Conservation (phyloP, 2,329 filamentous ascomycete genomes). For the Pseudovirgaria hyperparasitica region DNA sequence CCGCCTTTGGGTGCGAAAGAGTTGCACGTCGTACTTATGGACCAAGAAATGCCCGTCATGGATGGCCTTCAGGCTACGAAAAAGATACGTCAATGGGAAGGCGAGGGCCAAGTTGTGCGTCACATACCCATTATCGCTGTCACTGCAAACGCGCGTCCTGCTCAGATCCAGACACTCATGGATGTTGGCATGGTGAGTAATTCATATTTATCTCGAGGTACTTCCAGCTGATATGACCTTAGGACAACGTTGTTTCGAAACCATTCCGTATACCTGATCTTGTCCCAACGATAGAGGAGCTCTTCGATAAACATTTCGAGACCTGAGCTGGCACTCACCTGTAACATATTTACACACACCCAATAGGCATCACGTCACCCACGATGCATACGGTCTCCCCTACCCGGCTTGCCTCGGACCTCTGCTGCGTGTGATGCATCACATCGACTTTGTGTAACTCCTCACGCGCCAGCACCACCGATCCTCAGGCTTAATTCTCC, state of each 20-base stretch:
- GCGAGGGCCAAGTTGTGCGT: constrained; percentile 16
- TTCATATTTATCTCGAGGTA: not conserved
- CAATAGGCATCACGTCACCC: too few species aligned
- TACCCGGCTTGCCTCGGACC: too few species aligned
- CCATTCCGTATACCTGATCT: constrained; percentile 38
- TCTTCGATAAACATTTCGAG: constrained; percentile 17
- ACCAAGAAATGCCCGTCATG: constrained; percentile 31
- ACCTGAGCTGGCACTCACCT: too few species aligned
- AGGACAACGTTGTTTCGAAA: constrained; percentile 39
- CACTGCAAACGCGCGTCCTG: constrained; percentile 27
- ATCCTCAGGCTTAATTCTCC: too few species aligned
- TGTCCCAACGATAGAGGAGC: constrained; percentile 37
- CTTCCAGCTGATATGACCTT: constrained; percentile 3
- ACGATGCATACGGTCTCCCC: too few species aligned
- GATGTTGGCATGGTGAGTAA: constrained; percentile 24
- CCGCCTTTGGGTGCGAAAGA: constrained; percentile 12
- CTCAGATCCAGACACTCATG: constrained; percentile 26
- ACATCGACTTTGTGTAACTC: too few species aligned
- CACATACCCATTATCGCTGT: constrained; percentile 30
- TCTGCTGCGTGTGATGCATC: too few species aligned
- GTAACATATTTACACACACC: too few species aligned
- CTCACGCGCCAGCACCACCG: too few species aligned
- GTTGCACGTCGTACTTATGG: constrained; percentile 21
- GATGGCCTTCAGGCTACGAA: constrained; percentile 26
- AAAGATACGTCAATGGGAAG: constrained; percentile 23